Base-by-base conservation (phyloP, 345 rosid genomes). In the Aegle marmelos region DNA sequence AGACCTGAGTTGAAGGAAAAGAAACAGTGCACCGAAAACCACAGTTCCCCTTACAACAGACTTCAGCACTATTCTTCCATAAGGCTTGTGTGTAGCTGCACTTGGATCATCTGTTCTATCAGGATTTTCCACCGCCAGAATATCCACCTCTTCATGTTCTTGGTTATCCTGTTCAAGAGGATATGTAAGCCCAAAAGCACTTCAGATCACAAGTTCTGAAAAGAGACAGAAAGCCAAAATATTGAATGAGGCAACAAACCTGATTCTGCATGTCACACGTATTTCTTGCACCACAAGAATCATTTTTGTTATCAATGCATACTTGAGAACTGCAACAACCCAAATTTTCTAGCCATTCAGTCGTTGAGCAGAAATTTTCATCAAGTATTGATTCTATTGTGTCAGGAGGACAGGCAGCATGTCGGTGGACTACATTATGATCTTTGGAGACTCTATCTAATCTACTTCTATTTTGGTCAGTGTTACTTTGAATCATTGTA, bases 21-120 rank as follows among this genome's bases (percentile, higher is more conserved):
- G 30, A 17, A 82, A 59, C 71, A 79, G 31, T 62, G 56, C 76
- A 14, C 85, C 82, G 45, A 75, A 5, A 59, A 59, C 77, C 5
- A 71, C 85, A 75, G 82, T 59, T 58, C 85, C 82, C 24, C 56
- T 79, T n/a, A 61, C 82, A 45, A 79, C 75, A 22, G 85, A 50
- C 68, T 75, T 79, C 24, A 82, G 70, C 77, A 79, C 19, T 45
- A 68, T 72, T 48, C 72, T 75, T 66, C 62, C 75, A 56, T 66
- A 76, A 11, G 77, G 65, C 68, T 72, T 79, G 74, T 7, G 8
- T n/a, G 37, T 37, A 21, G 76, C 72, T 8, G 2, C 72, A 69
- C 41, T 58, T 0, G 1, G 9, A 54, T 70, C 45, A 27, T 28
- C 68, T n/a, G 34, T 33, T 76, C 33, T 54, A 56, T 64, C 57